Conservation (phyloP, 2,329 filamentous ascomycete genomes). For the Paraphoma chrysanthemicola region DNA sequence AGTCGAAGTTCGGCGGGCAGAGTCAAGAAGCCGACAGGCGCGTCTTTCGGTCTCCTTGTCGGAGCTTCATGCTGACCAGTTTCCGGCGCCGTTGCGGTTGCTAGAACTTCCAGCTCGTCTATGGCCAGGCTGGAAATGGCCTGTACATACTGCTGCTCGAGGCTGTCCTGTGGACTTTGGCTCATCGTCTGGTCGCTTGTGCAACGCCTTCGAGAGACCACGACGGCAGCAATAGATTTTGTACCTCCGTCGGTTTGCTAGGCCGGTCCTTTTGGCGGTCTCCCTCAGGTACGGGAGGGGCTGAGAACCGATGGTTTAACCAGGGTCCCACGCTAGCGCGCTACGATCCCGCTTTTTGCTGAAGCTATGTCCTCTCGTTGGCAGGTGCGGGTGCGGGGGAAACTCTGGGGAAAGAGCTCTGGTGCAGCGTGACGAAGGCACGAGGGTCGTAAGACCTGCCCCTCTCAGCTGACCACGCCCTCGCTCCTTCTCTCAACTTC, state of each 20-base stretch:
- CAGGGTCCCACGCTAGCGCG: slow-evolving; percentile 15
- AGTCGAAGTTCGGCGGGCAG: neutral
- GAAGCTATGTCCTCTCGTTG: slow-evolving; percentile 15
- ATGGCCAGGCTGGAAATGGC: neutral
- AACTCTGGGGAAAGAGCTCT: neutral
- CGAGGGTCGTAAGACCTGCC: slow-evolving; percentile 6
- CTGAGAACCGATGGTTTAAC: slow-evolving; percentile 5
- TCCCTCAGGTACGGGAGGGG: slow-evolving; percentile 20
- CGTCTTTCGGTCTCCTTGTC: no score
- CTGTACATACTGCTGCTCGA: neutral
- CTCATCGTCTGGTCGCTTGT: neutral
- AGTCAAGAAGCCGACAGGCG: neutral
- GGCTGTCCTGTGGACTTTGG: neutral
- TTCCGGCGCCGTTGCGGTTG: neutral
- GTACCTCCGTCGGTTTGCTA: neutral
- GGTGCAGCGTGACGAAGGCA: neutral
- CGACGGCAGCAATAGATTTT: neutral
- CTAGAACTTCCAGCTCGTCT: neutral
- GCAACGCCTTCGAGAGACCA: neutral
- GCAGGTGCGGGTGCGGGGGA: slow-evolving; percentile 27
- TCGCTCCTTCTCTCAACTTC: slow-evolving; percentile 17
- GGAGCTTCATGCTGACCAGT: no score
- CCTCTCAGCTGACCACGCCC: neutral
- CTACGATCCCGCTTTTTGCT: slow-evolving; percentile 24
- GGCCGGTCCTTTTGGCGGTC: neutral